A percentile compares a stretch with the other conserved stretches of the same genome.
These are phyloP conservation scores for Fusarium duplospermum DNA, from an alignment of 2,329 filamentous ascomycete genomes.

Conservation along the genomic window DNA sequence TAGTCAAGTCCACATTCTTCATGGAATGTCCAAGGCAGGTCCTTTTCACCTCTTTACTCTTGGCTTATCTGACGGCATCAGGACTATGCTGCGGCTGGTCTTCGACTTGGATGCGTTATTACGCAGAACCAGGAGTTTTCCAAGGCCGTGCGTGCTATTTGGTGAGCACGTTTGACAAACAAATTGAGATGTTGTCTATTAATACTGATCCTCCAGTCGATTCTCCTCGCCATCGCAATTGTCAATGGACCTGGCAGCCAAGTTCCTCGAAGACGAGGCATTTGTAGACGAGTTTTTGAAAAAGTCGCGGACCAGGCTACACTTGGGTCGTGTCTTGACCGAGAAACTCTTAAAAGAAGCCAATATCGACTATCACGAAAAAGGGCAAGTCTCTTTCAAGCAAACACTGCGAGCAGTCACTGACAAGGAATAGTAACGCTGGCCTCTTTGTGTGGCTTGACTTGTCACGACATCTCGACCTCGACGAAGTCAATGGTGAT, in stretches of 20 bases:
- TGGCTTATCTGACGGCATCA: not conserved
- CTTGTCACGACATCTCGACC: not conserved
- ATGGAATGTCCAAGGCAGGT: not conserved
- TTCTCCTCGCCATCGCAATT: not conserved
- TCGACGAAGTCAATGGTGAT: not conserved
- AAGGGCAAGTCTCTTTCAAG: not conserved
- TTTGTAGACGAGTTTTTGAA: not conserved
- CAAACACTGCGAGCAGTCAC: not conserved
- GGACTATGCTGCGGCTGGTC: not conserved
- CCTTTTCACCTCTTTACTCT: too few species aligned
- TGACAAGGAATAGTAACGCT: not conserved
- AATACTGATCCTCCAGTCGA: not conserved
- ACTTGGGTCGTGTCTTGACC: not conserved
- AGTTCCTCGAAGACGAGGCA: not conserved
- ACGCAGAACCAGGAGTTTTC: not conserved
- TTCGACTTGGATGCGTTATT: slow-evolving; percentile 1
- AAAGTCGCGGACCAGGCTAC: not conserved
- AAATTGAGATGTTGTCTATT: not conserved
- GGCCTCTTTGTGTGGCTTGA: not conserved
- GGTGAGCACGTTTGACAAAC: not conserved
- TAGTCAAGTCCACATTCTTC: not conserved
- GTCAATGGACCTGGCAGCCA: not conserved
- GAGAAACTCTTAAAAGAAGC: not conserved
- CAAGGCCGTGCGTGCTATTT: not conserved
- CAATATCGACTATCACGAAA: not conserved